phyloP scores from a whole-genome alignment of 139 green algal genomes.

The Tetratostichococcus sp. region DNA sequence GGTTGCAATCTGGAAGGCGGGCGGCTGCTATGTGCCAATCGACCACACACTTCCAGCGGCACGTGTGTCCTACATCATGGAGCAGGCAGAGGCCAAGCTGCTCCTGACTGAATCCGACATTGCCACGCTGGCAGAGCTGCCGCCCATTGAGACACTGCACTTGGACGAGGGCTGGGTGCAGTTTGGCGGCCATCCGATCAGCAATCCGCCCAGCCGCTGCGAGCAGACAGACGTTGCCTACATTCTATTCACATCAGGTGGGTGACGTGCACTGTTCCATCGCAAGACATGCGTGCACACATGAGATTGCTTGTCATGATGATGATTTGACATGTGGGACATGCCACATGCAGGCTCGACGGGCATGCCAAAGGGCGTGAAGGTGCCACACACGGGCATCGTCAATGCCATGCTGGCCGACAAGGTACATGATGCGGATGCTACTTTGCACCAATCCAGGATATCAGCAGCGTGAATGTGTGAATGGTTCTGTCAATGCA shows the following conservation, averaged over 20 bases:
- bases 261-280: too few species aligned
- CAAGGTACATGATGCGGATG: too few species aligned
- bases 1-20: slow-evolving; percentile 22
- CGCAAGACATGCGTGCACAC: too few species aligned
- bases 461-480: too few species aligned
- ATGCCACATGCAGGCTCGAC: too few species aligned
- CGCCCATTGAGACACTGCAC: background rate
- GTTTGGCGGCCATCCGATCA: too few species aligned
- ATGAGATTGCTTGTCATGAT: too few species aligned
- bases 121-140: background rate
- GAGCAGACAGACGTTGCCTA: slow-evolving; percentile 23
- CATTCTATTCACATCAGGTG: slow-evolving; percentile 59
- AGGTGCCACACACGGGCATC: slow-evolving; percentile 22
- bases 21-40: too few species aligned
- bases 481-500: too few species aligned
- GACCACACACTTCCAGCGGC: slow-evolving; percentile 40
- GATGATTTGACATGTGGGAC: too few species aligned
- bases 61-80: slow-evolving; percentile 29
- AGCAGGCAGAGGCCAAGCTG: slow-evolving; percentile 19
- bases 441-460: too few species aligned
- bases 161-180: background rate
- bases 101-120: background rate
- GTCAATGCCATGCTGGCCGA: background rate
- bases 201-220: too few species aligned
- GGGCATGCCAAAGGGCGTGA: slow-evolving; percentile 52